Evolutionary conservation across 306 rosid genomes (phyloP), one percentile per base, ranked within the genome.

Genomic region (Datisca glomerata): DNA sequence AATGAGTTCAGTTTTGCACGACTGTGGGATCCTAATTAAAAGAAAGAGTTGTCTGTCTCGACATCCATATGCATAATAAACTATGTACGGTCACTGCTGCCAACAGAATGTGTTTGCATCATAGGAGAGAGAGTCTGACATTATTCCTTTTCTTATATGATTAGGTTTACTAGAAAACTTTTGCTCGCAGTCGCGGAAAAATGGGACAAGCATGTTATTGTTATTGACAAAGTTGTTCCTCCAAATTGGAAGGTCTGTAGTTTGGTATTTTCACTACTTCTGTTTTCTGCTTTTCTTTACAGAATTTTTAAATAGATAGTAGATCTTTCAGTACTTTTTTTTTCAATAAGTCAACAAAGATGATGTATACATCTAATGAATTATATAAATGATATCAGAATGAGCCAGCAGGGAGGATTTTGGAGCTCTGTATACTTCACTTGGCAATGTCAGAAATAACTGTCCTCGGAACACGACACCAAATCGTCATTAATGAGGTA

Each of bases 381-480:
- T 55, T 49, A 45, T n/a, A 3, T 41, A 21, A 18, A 38, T 29
- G 25, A 13, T 6, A 56, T 40, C 76, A 86, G 96, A 50, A 57
- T 24, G 81, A 71, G 61, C 85, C 94, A 18, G 78, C 89, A 3
- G 75, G 89, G 33, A 75, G 70, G 67, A 79, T 87, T 62, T 71
- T 87, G 72, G 96, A 87, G 68, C 81, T 87, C 24, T 87, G 80
- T 63, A 82, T 87, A 63, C 96, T 87, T 61, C 96, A 78, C 66
- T 47, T 87, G 62, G 96, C 96, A 40, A 79, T 87, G 87, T 71
- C 96, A 17, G 96, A 87, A 74, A 71, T 87, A 52, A 17, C 76
- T 10, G 77, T 55, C 44, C 55, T 87, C 6, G 82, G 76, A 53
- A 79, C 94, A 9, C 57, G 73, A 40, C 85, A 82, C 75, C 89